Base-by-base conservation (phyloP, 495 filamentous ascomycete species). In the Aspergillus incahuasiensis region DNA sequence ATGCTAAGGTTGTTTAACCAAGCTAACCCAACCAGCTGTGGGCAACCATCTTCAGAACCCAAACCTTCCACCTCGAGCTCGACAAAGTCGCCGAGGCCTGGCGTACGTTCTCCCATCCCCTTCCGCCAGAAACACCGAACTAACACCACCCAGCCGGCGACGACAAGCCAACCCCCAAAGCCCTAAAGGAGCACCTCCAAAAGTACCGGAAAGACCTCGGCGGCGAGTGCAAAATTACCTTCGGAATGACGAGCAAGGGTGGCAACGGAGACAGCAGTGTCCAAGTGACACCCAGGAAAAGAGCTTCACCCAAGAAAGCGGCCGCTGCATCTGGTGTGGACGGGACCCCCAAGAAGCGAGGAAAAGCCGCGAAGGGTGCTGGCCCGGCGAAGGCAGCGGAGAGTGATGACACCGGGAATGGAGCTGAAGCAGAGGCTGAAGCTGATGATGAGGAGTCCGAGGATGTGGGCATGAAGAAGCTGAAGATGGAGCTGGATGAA, bases 11-110 rank as follows among this genome's bases (percentile, higher is more conserved):
- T n/a, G n/a, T n/a, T 11, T 13, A 48, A 53, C 28, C 16, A 32
- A 28, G 19, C 35, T 41, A 9, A 41, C 28, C 5, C 7, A 16
- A 24, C 21, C 39, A 61, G 58, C 54, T 61, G 24, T 61, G 58
- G 54, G 25, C 42, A 13, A 61, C 58, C 11, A 50, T 61, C 20
- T 61, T 61, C 20, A 51, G 54, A 32, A 57, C 49, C 20, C 54
- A 56, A 13, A 46, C 18, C 15, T 41, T 61, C 42, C 50, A 52
- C 49, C 47, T 61, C n/a, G 54, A 61, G 28, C 44, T 61, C 15
- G 49, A 50, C 39, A 54, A 40, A 6, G 20, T 61, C 19, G 20
- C 54, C 20, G 40, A 34, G 6, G 40, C 15, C 22, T 61, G 58
- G 54, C 49, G 58, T 61, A 52, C 21, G 58, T 56, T 41, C 16